Conservation (phyloP, 306 rosid genomes). For the Cucumis cinereus region DNA sequence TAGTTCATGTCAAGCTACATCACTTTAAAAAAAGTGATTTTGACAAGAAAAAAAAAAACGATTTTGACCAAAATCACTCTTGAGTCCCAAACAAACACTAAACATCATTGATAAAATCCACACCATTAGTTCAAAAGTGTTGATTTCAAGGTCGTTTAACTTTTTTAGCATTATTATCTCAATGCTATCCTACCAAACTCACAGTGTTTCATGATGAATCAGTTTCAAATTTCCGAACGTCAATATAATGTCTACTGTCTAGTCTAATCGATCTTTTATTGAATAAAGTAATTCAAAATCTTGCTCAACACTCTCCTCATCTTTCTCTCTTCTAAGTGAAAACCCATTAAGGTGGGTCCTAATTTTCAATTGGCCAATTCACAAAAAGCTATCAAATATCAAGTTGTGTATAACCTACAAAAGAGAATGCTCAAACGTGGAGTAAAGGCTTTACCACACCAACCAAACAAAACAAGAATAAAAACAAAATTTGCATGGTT, state of each 20-base stretch:
- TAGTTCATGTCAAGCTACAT: no score
- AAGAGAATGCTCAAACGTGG: not conserved
- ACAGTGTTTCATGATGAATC: not conserved
- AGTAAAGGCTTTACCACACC: not conserved
- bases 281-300: not conserved
- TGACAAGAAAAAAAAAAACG: no score
- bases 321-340: not conserved
- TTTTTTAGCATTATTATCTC: not conserved
- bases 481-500: not conserved
- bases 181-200: not conserved
- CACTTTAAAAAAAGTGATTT: no score
- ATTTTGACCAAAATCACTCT: no score
- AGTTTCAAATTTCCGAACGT: not conserved
- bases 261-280: constrained; percentile 1
- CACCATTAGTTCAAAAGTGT: no score
- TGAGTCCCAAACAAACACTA: no score
- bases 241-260: not conserved
- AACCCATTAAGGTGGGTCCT: not conserved
- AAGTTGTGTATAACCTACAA: not conserved
- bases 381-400: not conserved
- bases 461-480: not conserved
- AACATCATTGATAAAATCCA: no score
- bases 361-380: not conserved
- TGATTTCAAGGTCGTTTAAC: no score
- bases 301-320: not conserved